phyloP scores from a whole-genome alignment of 2,329 filamentous ascomycete genomes.

The Blastomyces emzantsi region DNA sequence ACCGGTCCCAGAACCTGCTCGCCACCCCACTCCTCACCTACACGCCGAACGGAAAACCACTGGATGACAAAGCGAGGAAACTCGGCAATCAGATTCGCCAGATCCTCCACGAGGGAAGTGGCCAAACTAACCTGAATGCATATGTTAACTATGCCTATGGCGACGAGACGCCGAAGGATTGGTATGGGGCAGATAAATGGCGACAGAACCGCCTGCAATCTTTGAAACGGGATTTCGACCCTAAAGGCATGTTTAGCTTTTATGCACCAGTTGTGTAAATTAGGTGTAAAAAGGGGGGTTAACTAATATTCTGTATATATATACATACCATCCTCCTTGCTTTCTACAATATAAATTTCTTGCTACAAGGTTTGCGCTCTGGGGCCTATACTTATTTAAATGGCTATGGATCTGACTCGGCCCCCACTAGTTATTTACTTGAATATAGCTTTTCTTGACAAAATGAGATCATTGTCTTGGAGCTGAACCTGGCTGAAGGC shows the following conservation, averaged over 20 bases:
- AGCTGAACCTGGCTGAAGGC: no score
- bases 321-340: no score
- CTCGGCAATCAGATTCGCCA: conserved; percentile 27
- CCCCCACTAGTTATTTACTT: no score
- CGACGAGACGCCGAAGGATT: conserved; percentile 20
- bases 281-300: no score
- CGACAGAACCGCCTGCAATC: conserved; percentile 23
- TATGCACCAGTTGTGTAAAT: conserved; percentile 18
- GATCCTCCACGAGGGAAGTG: conserved; percentile 21
- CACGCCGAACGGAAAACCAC: conserved; percentile 17
- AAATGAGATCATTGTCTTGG: no score
- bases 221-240: conserved; percentile 32
- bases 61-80: conserved; percentile 20
- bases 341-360: no score
- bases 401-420: no score
- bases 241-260: conserved; percentile 24
- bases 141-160: conserved; percentile 29
- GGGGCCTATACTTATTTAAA: no score
- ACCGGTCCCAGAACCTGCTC: conserved; percentile 40
- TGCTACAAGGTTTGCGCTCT: no score
- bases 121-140: conserved; percentile 18
- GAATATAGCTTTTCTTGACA: no score
- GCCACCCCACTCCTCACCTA: conserved; percentile 27
- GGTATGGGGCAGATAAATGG: conserved; percentile 29
- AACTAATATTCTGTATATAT: no score